Evolutionary conservation across 2,329 filamentous ascomycete genomes (phyloP).

Genomic region (Botrytis porri): DNA sequence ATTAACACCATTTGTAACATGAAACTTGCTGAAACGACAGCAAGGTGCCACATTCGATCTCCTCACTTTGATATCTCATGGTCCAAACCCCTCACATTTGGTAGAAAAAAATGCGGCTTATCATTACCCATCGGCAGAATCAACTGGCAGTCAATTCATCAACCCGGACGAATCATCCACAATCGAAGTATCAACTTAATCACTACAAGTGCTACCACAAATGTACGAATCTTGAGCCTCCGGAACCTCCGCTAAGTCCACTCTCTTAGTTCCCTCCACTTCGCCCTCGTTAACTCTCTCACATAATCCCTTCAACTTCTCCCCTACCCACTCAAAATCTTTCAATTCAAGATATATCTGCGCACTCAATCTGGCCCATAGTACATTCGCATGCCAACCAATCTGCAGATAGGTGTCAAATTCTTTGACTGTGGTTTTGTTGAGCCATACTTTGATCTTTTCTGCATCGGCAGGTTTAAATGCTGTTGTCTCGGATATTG

Average conservation of each 20-base stretch:
- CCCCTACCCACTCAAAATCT: constrained; percentile 72
- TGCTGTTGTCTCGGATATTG: constrained; percentile 32
- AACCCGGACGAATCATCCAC: neutral
- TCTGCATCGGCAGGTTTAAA: constrained; percentile 43
- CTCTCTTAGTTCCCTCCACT: neutral
- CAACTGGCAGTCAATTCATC: fast-evolving
- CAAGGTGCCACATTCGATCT: neutral
- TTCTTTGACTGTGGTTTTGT: constrained; percentile 43
- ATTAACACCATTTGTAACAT: neutral
- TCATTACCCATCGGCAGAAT: neutral
- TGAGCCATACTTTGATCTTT: constrained; percentile 56
- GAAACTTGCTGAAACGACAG: too few relatives aligned
- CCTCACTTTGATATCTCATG: neutral
- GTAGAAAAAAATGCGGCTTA: fast-evolving
- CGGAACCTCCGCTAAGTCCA: neutral
- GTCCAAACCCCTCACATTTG: neutral
- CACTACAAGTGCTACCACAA: neutral
- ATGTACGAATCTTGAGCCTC: neutral
- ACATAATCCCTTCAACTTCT: constrained; percentile 45
- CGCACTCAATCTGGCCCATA: constrained; percentile 73
- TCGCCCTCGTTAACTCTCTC: constrained; percentile 44
- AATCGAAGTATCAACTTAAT: neutral
- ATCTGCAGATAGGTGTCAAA: constrained; percentile 65
- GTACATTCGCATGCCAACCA: constrained; percentile 53
- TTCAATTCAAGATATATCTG: constrained; percentile 76